These are phyloP conservation scores for Paraurostyla sp. DNA, from an alignment of 73 alveolate species.

Conservation along the genomic window DNA sequence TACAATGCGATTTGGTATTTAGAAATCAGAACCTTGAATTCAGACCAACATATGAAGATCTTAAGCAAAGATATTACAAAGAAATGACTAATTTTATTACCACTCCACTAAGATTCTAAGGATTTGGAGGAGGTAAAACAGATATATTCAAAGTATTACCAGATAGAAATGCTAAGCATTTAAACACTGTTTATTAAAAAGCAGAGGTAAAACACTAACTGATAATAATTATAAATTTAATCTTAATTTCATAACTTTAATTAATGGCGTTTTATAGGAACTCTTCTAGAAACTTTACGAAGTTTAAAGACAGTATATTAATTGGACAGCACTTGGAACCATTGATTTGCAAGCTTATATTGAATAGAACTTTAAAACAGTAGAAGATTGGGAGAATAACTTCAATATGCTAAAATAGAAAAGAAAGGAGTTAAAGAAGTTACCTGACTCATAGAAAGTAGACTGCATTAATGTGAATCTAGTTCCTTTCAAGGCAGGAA, in stretches of 20 bases:
- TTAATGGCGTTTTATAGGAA: conserved; percentile 28
- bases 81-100: conserved; percentile 93
- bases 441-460: conserved; percentile 89
- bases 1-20: conserved; percentile 96
- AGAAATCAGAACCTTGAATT: conserved; percentile 89
- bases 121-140: conserved; percentile 96
- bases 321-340: conserved; percentile 87
- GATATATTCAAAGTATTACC: conserved; percentile 97
- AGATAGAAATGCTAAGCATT: conserved; percentile 94
- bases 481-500: conserved; percentile 85
- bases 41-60: conserved; percentile 98
- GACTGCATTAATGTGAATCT: conserved; percentile 93
- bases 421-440: conserved; percentile 93
- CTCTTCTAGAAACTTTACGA: conserved; percentile 61
- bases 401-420: conserved; percentile 94
- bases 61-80: conserved; percentile 94
- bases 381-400: conserved; percentile 97
- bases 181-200: conserved; percentile 94
- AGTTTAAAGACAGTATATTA: conserved; percentile 69
- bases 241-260: conserved; percentile 15
- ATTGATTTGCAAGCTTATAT: conserved; percentile 91
- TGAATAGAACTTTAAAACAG: conserved; percentile 92
- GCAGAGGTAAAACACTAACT: conserved; percentile 82
- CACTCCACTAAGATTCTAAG: conserved; percentile 94
- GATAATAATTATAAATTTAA: not conserved